phyloP scores from a whole-genome alignment of 2,329 filamentous ascomycete genomes.

The Amauroascus verrucosus region DNA sequence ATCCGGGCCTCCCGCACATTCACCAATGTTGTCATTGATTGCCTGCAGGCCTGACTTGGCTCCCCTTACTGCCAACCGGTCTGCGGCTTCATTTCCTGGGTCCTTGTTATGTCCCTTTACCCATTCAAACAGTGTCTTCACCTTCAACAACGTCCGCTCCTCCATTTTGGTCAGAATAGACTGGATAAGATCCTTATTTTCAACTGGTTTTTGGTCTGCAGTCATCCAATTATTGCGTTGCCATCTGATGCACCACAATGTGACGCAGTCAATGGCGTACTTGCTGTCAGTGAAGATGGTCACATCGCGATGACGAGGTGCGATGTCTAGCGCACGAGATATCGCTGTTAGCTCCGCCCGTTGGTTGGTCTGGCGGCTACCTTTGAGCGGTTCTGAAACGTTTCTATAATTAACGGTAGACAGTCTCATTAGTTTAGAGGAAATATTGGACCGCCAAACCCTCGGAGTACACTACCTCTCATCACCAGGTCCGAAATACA shows the following conservation, averaged over 20 bases:
- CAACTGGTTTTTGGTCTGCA: constrained; percentile 57
- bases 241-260: constrained; percentile 73
- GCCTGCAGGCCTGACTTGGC: constrained; percentile 36
- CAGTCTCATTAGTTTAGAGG: constrained; percentile 4
- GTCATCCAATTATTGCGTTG: constrained; percentile 66
- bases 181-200: constrained; percentile 77
- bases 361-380: constrained; percentile 78
- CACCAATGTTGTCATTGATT: constrained; percentile 8
- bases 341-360: constrained; percentile 90
- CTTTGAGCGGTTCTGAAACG: constrained; percentile 64
- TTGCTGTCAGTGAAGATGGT: constrained; percentile 80
- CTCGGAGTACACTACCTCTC: constrained; percentile 34
- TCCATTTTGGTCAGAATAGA: constrained; percentile 61
- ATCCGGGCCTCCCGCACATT: background rate
- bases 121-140: constrained; percentile 67
- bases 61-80: constrained; percentile 62
- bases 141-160: constrained; percentile 51
- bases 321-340: constrained; percentile 67
- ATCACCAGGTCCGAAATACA: constrained; percentile 54
- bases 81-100: constrained; percentile 68
- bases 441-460: constrained; percentile 2
- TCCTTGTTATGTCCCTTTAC: constrained; percentile 73
- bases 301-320: constrained; percentile 56
- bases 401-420: constrained; percentile 42
- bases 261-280: constrained; percentile 84